Base-by-base conservation (phyloP, 805 yeast species). In the Pichia thaimueangensis region DNA sequence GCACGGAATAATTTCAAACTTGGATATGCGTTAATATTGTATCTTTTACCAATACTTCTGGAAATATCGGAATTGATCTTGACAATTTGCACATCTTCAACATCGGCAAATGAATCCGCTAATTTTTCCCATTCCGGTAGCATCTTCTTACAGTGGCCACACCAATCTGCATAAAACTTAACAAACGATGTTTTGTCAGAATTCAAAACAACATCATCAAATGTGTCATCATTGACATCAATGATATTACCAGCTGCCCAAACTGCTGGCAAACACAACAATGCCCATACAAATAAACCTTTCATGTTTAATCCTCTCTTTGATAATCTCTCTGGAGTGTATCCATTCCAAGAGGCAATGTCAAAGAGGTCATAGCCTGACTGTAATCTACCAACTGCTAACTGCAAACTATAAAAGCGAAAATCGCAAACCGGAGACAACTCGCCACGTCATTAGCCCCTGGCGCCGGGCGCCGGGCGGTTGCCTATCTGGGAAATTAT, bases 151-250 rank as follows among this genome's bases (percentile, higher is more conserved):
- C 88, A 81, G 57, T 81, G 86, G 29, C 78, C 64, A 59, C 88
- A 81, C 88, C 88, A 81, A 41, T 75, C 78, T 9, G 88, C 85
- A 52, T 73, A 80, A 50, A 78, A 81, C 65, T 86, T 84, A 49
- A 86, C 86, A 48, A 87, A 71, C 9, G 89, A 74, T 54, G 80
- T 82, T 69, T 82, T 83, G 27, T 74, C 79, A 6, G 82, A 73
- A 35, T 77, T 73, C 41, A 72, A 62, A 15, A 78, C 82, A 32
- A 76, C 59, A 15, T 70, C 73, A 40, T 76, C 74, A 55, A 80
- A 80, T 47, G 67, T 74, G 28, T 63, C 58, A 47, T 73, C 78
- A 45, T 67, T 68, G 28, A 70, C 72, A 38, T 66, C 68, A 22
- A 72, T 57, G 16, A 76, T 67, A 21, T 37, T 41, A 30, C 42